These are phyloP conservation scores for Kodamaea anthophila DNA, from an alignment of 1,139 yeast genomes.

Conservation along the genomic window DNA sequence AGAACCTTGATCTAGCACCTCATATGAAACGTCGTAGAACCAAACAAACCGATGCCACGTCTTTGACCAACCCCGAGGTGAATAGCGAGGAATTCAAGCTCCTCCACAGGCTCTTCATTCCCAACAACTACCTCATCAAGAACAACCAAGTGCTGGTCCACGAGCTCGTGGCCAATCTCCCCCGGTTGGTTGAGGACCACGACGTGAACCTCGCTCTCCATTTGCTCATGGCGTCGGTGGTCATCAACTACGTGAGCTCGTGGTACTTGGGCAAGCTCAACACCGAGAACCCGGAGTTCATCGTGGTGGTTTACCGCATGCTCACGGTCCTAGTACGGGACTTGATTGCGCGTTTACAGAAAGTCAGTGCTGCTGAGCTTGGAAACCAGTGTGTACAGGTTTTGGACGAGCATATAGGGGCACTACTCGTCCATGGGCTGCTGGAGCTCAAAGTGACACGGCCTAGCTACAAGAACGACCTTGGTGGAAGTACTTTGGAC, in stretches of 20 bases:
- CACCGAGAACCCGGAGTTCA: constrained; percentile 33
- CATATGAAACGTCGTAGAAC: not conserved
- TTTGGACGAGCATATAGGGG: constrained; percentile 23
- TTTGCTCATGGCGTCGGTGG: constrained; percentile 29
- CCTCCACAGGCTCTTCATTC: constrained; percentile 30
- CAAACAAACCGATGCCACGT: not conserved
- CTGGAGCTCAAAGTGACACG: not conserved
- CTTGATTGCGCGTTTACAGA: constrained; percentile 14
- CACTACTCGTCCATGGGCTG: constrained; percentile 13
- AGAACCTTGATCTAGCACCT: no score
- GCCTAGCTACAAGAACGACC: constrained; percentile 3
- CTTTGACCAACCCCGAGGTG: constrained; percentile 2
- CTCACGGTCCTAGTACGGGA: constrained; percentile 27
- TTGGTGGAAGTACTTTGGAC: constrained; percentile 1
- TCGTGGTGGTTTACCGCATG: constrained; percentile 24
- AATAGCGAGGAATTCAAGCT: constrained; percentile 25
- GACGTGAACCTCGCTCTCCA: constrained; percentile 32
- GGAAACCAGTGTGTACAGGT: constrained; percentile 22
- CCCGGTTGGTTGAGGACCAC: constrained; percentile 14
- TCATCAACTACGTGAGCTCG: constrained; percentile 29
- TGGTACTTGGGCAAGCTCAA: constrained; percentile 38
- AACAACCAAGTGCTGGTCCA: constrained; percentile 22
- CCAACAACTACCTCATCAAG: constrained; percentile 23
- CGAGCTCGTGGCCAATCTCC: constrained; percentile 25
- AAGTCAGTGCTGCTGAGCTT: constrained; percentile 11